Conservation (phyloP, 2,329 filamentous ascomycete genomes). For the Penicillium sp. region DNA sequence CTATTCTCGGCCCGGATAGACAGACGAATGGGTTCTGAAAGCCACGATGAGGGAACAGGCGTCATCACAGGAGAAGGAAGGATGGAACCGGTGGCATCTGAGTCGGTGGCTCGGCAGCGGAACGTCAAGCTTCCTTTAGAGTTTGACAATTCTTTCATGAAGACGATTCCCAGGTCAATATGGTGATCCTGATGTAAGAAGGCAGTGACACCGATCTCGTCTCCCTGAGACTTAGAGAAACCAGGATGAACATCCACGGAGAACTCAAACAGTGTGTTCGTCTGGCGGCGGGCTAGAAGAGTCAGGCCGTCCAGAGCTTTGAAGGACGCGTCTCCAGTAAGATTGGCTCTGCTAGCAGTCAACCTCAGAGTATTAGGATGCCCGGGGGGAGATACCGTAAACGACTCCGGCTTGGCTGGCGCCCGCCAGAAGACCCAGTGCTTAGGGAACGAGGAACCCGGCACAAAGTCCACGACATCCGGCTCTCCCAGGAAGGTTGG, state of each 20-base stretch:
- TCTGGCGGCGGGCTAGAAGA: conserved; percentile 15
- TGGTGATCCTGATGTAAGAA: conserved; percentile 25
- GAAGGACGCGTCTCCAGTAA: conserved; percentile 49
- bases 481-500: conserved; percentile 47
- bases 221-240: conserved; percentile 1
- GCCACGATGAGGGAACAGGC: neutral
- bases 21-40: neutral
- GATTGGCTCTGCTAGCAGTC: conserved; percentile 53
- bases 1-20: neutral
- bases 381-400: conserved; percentile 36
- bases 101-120: conserved; percentile 1
- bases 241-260: conserved; percentile 11
- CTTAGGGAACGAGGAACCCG: conserved; percentile 49
- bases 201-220: conserved; percentile 21
- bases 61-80: neutral
- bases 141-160: neutral
- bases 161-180: conserved; percentile 20
- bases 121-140: neutral
- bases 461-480: conserved; percentile 52
- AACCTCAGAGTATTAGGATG: conserved; percentile 52
- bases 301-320: conserved; percentile 21
- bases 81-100: neutral
- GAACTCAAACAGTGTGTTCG: conserved; percentile 22
- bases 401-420: conserved; percentile 46
- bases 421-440: conserved; percentile 62